These are phyloP conservation scores for Centella asiatica DNA, from an alignment of 129 eudicot genomes.

Conservation along the genomic window DNA sequence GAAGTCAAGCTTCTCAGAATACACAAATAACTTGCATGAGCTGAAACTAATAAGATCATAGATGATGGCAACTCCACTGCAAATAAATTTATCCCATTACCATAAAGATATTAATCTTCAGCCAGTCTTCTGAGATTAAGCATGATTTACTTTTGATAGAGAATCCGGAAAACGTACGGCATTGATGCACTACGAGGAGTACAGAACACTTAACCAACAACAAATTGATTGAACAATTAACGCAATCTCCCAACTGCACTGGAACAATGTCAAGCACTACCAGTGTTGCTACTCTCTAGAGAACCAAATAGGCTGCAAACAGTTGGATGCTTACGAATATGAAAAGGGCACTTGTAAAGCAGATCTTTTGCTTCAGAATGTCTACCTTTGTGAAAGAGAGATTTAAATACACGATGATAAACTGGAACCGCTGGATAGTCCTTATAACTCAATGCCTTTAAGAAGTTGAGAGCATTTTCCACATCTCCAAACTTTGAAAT, in stretches of 20 bases:
- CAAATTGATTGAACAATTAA: no score
- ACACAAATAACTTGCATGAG: no score
- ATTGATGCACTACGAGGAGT: neutral
- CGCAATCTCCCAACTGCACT: neutral
- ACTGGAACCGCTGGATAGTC: conserved; percentile 52
- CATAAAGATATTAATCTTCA: no score
- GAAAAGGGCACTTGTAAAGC: conserved; percentile 62
- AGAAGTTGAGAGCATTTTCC: conserved; percentile 59
- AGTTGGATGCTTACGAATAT: conserved; percentile 50
- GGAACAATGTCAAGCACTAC: neutral
- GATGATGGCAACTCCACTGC: no score
- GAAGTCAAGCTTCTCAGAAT: neutral
- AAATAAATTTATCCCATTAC: no score
- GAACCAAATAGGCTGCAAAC: conserved; percentile 65
- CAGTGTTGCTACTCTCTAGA: conserved; percentile 11
- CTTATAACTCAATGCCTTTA: conserved; percentile 42
- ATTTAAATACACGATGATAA: conserved; percentile 43
- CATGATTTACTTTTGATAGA: neutral
- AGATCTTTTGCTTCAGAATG: conserved; percentile 78
- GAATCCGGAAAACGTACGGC: neutral
- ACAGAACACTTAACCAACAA: no score
- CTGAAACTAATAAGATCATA: no score
- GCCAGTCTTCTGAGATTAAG: no score
- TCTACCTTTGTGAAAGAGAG: conserved; percentile 69
- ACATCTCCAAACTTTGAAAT: conserved; percentile 59